Conservation (phyloP, 129 eudicot genomes). For the Heracleum sosnowskyi region DNA sequence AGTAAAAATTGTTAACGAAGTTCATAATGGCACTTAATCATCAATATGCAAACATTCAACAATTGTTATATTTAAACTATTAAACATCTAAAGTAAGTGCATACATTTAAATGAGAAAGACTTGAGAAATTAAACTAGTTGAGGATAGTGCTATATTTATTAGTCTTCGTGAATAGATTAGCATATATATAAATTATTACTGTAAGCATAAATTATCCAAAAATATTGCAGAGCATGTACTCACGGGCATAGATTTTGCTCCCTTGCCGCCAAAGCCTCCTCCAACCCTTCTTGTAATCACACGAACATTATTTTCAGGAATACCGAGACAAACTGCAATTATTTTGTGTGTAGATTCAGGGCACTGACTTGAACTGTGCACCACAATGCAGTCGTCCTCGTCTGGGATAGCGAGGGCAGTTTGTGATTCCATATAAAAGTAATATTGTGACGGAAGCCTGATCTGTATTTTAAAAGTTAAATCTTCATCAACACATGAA, state of each 20-base stretch:
- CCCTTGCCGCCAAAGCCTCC: constrained; percentile 99
- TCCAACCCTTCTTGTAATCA: constrained; percentile 88
- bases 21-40: too few relatives aligned
- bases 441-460: constrained; percentile 79
- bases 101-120: background rate
- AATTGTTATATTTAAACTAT: background rate
- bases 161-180: background rate
- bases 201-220: too few relatives aligned
- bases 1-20: background rate
- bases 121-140: too few relatives aligned
- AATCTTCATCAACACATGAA: background rate
- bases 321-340: constrained; percentile 74
- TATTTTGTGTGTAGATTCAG: constrained; percentile 50
- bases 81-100: background rate
- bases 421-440: constrained; percentile 92
- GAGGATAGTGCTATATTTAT: background rate
- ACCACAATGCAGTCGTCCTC: constrained; percentile 97
- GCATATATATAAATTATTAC: too few relatives aligned
- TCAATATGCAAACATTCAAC: background rate
- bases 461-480: constrained; percentile 33
- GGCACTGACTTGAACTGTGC: constrained; percentile 73
- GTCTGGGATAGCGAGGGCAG: constrained; percentile 92
- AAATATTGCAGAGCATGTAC: constrained; percentile 13
- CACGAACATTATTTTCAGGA: constrained; percentile 86
- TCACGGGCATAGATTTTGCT: constrained; percentile 65